phyloP scores from a whole-genome alignment of 169 alveolate species.

The Plasmodium reichenowi region DNA sequence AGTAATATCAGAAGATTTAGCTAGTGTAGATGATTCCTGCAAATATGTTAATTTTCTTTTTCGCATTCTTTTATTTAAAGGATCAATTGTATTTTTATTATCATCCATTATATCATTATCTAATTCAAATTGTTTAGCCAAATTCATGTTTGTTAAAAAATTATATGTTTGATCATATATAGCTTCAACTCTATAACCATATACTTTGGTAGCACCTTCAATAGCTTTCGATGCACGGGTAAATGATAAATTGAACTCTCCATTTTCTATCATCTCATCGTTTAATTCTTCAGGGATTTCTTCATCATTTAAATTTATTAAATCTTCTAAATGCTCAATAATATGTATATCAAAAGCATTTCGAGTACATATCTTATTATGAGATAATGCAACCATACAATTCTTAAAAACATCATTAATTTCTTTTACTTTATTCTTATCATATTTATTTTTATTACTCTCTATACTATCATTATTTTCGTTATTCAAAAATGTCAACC shows the following conservation, averaged over 20 bases:
- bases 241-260: conserved; percentile 77
- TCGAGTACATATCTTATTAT: conserved; percentile 87
- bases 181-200: conserved; percentile 88
- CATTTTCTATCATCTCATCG: conserved; percentile 72
- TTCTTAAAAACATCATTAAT: conserved; percentile 83
- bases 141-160: conserved; percentile 83
- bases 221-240: conserved; percentile 86
- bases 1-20: conserved; percentile 67
- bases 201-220: conserved; percentile 86
- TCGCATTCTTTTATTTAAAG: conserved; percentile 40
- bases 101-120: conserved; percentile 57
- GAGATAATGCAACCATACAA: conserved; percentile 86
- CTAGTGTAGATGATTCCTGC: conserved; percentile 73
- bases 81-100: conserved; percentile 31
- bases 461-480: conserved; percentile 21
- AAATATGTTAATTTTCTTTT: conserved; percentile 67
- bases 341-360: conserved; percentile 90
- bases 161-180: conserved; percentile 85
- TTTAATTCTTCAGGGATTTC: conserved; percentile 80
- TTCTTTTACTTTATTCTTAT: conserved; percentile 77
- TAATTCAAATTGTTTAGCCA: conserved; percentile 69
- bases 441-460: conserved; percentile 19
- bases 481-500: conserved; percentile 55
- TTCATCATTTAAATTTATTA: conserved; percentile 85
- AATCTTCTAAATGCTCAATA: conserved; percentile 89